A percentile compares a stretch with the other conserved stretches of the same genome.
Evolutionary conservation across 768 basidiomycete genomes (phyloP).

Genomic region (Phaffia australis): DNA sequence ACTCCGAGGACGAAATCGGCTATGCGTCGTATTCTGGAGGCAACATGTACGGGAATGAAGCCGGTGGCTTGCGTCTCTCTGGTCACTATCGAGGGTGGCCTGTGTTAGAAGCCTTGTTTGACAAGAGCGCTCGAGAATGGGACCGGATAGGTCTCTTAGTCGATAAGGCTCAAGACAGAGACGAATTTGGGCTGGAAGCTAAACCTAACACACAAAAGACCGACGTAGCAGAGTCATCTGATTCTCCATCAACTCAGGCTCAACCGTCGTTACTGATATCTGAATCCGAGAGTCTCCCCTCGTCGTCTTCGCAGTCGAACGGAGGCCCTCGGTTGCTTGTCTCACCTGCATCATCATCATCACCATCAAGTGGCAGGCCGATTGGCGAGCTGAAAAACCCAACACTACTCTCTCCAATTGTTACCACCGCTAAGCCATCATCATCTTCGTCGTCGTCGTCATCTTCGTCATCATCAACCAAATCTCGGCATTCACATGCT

Average conservation of each 20-base stretch:
- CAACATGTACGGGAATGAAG: constrained; percentile 57
- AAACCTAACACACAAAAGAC: not conserved
- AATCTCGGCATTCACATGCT: not conserved
- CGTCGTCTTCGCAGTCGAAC: not conserved
- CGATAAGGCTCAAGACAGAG: not conserved
- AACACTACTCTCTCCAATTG: not conserved
- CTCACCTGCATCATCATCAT: constrained; percentile 8
- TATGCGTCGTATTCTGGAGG: constrained; percentile 32
- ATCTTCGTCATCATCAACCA: not conserved
- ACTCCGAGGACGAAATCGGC: constrained; percentile 37
- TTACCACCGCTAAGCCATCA: constrained; percentile 7
- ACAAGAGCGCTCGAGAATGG: constrained; percentile 78
- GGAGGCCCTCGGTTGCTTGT: constrained; percentile 7
- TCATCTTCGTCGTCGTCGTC: not conserved
- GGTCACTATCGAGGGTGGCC: constrained; percentile 89
- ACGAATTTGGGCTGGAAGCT: constrained; percentile 2
- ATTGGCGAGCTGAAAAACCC: not conserved
- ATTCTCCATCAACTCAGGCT: not conserved
- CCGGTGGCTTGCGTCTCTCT: constrained; percentile 59
- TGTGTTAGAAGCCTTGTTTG: constrained; percentile 86
- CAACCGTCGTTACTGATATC: not conserved
- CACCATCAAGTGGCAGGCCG: not conserved
- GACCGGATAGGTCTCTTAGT: constrained; percentile 55
- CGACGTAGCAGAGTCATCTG: not conserved
- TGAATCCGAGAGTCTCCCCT: not conserved